Evolutionary conservation across 257 asterid species (phyloP).

Genomic region (Thymus quinquecostatus): DNA sequence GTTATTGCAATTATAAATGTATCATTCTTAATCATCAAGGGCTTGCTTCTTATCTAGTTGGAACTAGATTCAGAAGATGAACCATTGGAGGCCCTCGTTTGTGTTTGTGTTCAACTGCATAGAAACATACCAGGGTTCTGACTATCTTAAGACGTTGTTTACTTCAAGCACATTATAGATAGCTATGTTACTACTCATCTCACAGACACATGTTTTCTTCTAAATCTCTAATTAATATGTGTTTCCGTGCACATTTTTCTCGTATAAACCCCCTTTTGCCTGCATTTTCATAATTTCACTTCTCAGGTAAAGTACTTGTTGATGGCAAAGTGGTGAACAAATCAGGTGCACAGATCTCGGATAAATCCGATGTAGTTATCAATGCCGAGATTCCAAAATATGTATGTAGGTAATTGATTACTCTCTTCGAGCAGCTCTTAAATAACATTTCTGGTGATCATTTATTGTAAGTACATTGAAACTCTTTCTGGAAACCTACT

Average conservation of each 20-base stretch:
- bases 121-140: not conserved
- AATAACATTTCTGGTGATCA: not conserved
- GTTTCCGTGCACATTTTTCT: conserved; percentile 2
- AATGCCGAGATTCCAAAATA: conserved; percentile 96
- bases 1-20: not conserved
- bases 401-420: conserved; percentile 92
- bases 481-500: conserved; percentile 28
- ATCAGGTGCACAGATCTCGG: conserved; percentile 90
- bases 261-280: not conserved
- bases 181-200: not conserved
- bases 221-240: not conserved
- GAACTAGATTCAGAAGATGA: not conserved
- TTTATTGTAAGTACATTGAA: conserved; percentile 11
- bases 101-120: not conserved
- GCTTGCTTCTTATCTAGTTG: not conserved
- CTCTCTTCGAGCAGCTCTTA: conserved; percentile 34
- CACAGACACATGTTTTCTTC: not conserved
- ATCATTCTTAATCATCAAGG: conserved; percentile 4
- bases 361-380: conserved; percentile 83
- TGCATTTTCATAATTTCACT: conserved; percentile 25
- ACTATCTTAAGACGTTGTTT: not conserved
- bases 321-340: conserved; percentile 88
- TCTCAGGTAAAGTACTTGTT: conserved; percentile 87
- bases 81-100: conserved; percentile 4
- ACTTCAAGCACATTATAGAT: not conserved